Evolutionary conservation across 306 rosid genomes (phyloP).

Genomic region (Dicorynia guianensis): DNA sequence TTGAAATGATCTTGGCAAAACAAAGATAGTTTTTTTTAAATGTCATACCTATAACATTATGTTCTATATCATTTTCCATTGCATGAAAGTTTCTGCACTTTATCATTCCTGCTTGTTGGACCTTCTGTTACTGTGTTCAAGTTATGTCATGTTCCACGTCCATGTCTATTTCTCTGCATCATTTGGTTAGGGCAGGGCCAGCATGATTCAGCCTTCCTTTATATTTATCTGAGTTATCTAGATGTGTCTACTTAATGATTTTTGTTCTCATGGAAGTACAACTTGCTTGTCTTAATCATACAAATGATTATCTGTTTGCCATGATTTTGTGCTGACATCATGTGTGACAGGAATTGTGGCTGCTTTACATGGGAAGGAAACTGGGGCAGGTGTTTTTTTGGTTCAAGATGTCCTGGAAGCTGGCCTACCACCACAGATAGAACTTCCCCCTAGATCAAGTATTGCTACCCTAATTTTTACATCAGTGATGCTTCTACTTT

Average conservation of each 20-base stretch:
- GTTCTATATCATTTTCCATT: neutral
- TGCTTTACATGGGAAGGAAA: slow-evolving; percentile 84
- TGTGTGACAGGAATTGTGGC: slow-evolving; percentile 69
- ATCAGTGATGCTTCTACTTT: slow-evolving; percentile 34
- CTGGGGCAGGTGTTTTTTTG: slow-evolving; percentile 74
- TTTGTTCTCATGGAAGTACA: slow-evolving; percentile 25
- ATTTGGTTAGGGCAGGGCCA: neutral
- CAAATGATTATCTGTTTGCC: slow-evolving; percentile 18
- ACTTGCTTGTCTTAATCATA: neutral
- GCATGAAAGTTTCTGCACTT: neutral
- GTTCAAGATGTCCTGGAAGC: slow-evolving; percentile 88
- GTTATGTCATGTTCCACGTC: neutral
- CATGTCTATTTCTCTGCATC: neutral
- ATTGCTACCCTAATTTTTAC: slow-evolving; percentile 39
- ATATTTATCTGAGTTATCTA: slow-evolving; percentile 30
- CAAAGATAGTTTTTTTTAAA: too few relatives aligned
- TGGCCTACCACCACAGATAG: slow-evolving; percentile 81
- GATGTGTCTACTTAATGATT: slow-evolving; percentile 22
- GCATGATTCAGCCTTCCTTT: slow-evolving; percentile 27
- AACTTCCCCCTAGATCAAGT: slow-evolving; percentile 68
- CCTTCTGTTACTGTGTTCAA: neutral
- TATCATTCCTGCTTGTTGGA: neutral
- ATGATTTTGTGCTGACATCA: slow-evolving; percentile 41
- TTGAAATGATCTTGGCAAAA: too few relatives aligned
- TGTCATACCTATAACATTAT: neutral